These are phyloP conservation scores for Ogataea ramenticola DNA, from an alignment of 805 yeast species.

Conservation along the genomic window DNA sequence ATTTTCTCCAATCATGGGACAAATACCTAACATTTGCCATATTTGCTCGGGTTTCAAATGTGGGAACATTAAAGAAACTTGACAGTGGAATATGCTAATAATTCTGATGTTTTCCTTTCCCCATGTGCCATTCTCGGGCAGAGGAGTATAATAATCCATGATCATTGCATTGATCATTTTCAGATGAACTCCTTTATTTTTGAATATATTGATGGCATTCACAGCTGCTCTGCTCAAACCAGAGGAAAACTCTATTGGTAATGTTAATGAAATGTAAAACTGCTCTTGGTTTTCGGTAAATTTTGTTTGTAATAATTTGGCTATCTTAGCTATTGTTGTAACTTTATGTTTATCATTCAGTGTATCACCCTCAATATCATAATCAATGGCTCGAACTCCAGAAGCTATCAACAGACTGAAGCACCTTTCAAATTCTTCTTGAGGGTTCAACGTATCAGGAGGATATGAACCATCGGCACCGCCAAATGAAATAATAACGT, in stretches of 20 bases:
- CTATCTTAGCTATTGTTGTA: slow-evolving; percentile 9
- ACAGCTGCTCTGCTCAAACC: slow-evolving; percentile 15
- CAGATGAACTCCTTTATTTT: slow-evolving; percentile 5
- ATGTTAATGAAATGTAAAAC: slow-evolving; percentile 18
- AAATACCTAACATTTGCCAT: slow-evolving; percentile 21
- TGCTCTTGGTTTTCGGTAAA: neutral
- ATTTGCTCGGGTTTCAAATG: slow-evolving; percentile 3
- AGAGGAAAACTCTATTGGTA: slow-evolving; percentile 21
- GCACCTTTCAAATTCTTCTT: slow-evolving; percentile 11
- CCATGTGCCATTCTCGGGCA: slow-evolving; percentile 16
- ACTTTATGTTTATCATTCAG: slow-evolving; percentile 7
- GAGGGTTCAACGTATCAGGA: slow-evolving; percentile 9
- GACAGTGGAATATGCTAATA: slow-evolving; percentile 10
- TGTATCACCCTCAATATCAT: slow-evolving; percentile 23
- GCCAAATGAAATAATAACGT: slow-evolving; percentile 23
- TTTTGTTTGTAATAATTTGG: slow-evolving; percentile 6
- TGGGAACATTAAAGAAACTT: slow-evolving; percentile 7
- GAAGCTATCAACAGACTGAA: slow-evolving; percentile 8
- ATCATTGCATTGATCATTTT: slow-evolving; percentile 19
- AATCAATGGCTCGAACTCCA: slow-evolving; percentile 17
- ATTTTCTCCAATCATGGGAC: slow-evolving; percentile 28
- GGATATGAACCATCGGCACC: slow-evolving; percentile 25
- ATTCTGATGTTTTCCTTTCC: slow-evolving; percentile 21
- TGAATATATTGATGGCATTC: slow-evolving; percentile 10
- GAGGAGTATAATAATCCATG: slow-evolving; percentile 25